Conservation (phyloP, 495 filamentous ascomycete genomes). For the Friedmanniomyces simplex region DNA sequence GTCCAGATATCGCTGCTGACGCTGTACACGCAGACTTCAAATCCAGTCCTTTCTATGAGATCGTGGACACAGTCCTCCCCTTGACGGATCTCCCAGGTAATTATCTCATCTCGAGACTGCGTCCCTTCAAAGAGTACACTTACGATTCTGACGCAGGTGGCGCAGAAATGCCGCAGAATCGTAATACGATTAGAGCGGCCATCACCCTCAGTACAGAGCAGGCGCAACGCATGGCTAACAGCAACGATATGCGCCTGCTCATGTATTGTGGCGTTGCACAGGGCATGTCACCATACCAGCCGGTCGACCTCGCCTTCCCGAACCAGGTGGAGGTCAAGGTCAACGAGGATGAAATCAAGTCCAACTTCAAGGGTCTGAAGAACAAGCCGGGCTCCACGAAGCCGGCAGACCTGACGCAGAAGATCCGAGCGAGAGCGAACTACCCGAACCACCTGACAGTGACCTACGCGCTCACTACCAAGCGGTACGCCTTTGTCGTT, state of each 20-base stretch:
- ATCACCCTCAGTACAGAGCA: constrained; percentile 43
- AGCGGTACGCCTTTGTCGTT: constrained; percentile 41
- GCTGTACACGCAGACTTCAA: constrained; percentile 20
- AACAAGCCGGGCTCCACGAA: constrained; percentile 89
- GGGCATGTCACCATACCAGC: constrained; percentile 43
- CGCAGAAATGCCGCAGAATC: constrained; percentile 35
- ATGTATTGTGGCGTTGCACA: constrained; percentile 63
- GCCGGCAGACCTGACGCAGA: constrained; percentile 78
- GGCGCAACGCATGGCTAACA: constrained; percentile 40
- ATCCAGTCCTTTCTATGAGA: constrained; percentile 30
- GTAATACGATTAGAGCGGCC: constrained; percentile 42
- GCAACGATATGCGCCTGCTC: constrained; percentile 56
- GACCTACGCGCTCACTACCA: constrained; percentile 84
- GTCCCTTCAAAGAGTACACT: constrained; percentile 6
- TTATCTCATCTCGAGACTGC: constrained; percentile 1
- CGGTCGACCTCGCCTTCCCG: constrained; percentile 73
- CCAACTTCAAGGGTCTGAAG: constrained; percentile 84
- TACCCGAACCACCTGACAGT: constrained; percentile 71
- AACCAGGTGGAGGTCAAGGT: constrained; percentile 85
- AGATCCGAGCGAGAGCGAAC: constrained; percentile 53
- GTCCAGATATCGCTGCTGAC: neutral
- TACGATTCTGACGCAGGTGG: constrained; percentile 14
- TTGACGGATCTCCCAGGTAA: constrained; percentile 27
- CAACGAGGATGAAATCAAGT: constrained; percentile 76
- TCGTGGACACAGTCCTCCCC: constrained; percentile 23